phyloP scores from a whole-genome alignment of 345 rosid species.

The Citropsis articulata region DNA sequence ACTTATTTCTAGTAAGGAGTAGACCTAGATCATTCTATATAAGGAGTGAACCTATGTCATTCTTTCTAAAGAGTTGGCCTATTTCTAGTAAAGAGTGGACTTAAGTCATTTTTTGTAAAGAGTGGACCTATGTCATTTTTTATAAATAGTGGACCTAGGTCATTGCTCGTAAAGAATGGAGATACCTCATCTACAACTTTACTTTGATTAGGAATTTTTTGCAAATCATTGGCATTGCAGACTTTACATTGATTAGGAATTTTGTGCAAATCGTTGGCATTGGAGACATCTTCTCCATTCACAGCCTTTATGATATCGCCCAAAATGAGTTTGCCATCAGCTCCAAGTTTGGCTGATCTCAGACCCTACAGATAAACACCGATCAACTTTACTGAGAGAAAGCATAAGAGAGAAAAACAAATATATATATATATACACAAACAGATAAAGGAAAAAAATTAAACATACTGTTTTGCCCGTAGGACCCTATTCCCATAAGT shows the following conservation, averaged over 20 bases:
- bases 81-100: too few relatives aligned
- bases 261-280: conserved; percentile 86
- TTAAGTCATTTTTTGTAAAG: too few relatives aligned
- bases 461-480: conserved; percentile 88
- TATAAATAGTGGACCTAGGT: too few relatives aligned
- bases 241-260: conserved; percentile 88
- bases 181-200: conserved; percentile 78
- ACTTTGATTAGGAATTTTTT: too few relatives aligned
- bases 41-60: too few relatives aligned
- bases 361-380: conserved; percentile 58
- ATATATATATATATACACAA: too few relatives aligned
- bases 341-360: conserved; percentile 70
- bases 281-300: conserved; percentile 64
- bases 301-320: conserved; percentile 93
- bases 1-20: too few relatives aligned
- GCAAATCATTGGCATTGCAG: too few relatives aligned
- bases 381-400: conserved; percentile 4
- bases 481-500: conserved; percentile 80
- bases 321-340: conserved; percentile 73
- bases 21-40: too few relatives aligned
- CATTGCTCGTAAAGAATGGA: too few relatives aligned
- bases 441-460: background rate
- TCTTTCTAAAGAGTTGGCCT: too few relatives aligned
- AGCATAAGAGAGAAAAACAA: background rate
- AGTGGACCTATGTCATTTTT: too few relatives aligned